Evolutionary conservation across 78 protist species (phyloP).

Genomic region (Polysphondylium violaceum): DNA sequence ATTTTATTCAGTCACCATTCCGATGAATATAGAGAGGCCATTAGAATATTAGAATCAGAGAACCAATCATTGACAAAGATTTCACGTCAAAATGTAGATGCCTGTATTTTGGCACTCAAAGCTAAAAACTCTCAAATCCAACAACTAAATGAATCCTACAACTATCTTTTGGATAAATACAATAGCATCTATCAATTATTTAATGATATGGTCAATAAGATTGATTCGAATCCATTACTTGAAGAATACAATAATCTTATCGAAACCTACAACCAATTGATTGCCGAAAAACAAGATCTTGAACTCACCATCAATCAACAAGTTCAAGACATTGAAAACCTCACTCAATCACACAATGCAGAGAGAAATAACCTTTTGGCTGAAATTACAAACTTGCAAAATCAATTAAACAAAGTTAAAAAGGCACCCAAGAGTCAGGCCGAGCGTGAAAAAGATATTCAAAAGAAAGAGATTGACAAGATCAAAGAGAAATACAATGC

Average conservation of each 20-base stretch:
- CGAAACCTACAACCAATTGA: neutral
- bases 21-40: neutral
- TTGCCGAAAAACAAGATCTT: neutral
- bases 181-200: too few species aligned
- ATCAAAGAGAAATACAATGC: conserved; percentile 11
- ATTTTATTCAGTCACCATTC: neutral
- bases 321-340: neutral
- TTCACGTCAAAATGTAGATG: too few species aligned
- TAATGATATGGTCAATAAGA: too few species aligned
- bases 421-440: neutral
- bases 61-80: neutral
- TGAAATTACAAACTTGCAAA: neutral
- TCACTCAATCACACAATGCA: too few species aligned
- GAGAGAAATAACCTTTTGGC: too few species aligned
- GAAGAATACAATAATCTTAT: neutral
- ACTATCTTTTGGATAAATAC: too few species aligned
- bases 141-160: too few species aligned
- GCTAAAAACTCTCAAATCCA: too few species aligned
- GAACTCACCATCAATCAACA: neutral
- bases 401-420: conserved; percentile 1
- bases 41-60: neutral
- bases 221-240: too few species aligned
- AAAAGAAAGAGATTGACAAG: conserved; percentile 27
- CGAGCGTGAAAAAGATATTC: conserved; percentile 30
- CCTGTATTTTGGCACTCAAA: too few species aligned